Evolutionary conservation across 768 basidiomycete genomes (phyloP).

Genomic region (Dioszegia crocea): DNA sequence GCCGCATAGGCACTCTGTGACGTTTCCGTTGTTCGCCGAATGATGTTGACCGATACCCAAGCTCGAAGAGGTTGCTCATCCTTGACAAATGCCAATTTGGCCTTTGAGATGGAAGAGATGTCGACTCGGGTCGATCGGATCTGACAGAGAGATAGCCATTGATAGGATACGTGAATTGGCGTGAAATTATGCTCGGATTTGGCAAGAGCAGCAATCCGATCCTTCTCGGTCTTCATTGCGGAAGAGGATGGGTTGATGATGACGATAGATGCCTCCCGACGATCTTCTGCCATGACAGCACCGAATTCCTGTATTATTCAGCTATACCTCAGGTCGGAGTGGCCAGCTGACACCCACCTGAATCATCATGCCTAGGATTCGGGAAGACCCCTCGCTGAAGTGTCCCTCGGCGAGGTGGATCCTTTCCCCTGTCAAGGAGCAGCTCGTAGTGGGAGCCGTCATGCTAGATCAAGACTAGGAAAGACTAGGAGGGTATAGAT

Average conservation of each 20-base stretch:
- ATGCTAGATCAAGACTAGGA: neutral
- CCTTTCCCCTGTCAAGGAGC: slow-evolving; percentile 12
- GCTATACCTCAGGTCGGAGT: neutral
- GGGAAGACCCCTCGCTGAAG: slow-evolving; percentile 10
- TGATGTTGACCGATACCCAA: slow-evolving; percentile 38
- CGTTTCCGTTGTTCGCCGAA: slow-evolving; percentile 15
- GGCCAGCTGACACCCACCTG: slow-evolving; percentile 11
- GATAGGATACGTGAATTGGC: slow-evolving; percentile 23
- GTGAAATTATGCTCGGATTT: neutral
- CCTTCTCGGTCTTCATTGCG: slow-evolving; percentile 6
- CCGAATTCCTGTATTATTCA: slow-evolving; percentile 10
- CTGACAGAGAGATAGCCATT: slow-evolving; percentile 24
- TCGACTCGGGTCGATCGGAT: neutral
- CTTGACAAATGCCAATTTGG: slow-evolving; percentile 17
- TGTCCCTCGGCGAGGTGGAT: slow-evolving; percentile 25
- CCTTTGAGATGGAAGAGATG: neutral
- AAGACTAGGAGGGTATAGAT: too few species aligned
- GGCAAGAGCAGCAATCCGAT: slow-evolving; percentile 6
- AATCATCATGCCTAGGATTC: neutral
- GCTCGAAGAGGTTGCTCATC: slow-evolving; percentile 17
- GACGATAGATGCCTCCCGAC: slow-evolving; percentile 16
- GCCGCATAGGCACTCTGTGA: slow-evolving; percentile 8
- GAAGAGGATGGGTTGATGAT: slow-evolving; percentile 22
- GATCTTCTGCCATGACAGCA: slow-evolving; percentile 1
- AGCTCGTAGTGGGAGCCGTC: neutral